These are phyloP conservation scores for Botrytis medusae DNA, from an alignment of 2,329 filamentous ascomycete species.

Conservation along the genomic window DNA sequence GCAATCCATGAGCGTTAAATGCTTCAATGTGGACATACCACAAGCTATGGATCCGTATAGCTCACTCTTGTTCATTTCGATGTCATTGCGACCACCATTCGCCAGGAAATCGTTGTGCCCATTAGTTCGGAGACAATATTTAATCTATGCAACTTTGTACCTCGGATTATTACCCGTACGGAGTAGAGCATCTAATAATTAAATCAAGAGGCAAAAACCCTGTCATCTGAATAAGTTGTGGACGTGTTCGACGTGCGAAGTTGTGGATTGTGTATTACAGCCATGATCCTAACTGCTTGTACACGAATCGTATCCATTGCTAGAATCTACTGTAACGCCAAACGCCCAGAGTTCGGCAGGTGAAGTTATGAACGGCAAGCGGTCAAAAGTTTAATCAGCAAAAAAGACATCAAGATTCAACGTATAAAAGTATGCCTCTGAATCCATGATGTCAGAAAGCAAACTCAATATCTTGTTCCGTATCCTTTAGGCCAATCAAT, in stretches of 20 bases:
- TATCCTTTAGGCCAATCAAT: not conserved
- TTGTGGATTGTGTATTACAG: not conserved
- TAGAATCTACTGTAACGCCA: not conserved
- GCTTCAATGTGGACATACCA: not conserved
- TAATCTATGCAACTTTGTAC: not conserved
- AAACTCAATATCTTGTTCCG: not conserved
- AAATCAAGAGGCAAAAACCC: not conserved
- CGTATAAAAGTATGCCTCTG: not conserved
- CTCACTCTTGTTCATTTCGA: not conserved
- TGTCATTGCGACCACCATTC: not conserved
- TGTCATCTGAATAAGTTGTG: not conserved
- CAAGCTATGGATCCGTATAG: not conserved
- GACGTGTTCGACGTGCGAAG: not conserved
- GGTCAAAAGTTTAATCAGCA: not conserved
- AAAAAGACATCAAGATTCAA: not conserved
- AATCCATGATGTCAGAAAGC: conserved; percentile 1
- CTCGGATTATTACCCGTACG: not conserved
- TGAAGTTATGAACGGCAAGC: not conserved
- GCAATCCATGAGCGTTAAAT: not conserved
- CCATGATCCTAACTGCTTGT: conserved; percentile 10
- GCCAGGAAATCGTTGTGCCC: not conserved
- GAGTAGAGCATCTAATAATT: not conserved
- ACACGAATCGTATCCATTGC: conserved; percentile 13
- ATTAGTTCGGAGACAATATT: not conserved
- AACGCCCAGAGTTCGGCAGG: not conserved